Evolutionary conservation across 495 filamentous ascomycete species (phyloP), one percentile per base, ranked within the genome.

Genomic region (Penicillium angulare): DNA sequence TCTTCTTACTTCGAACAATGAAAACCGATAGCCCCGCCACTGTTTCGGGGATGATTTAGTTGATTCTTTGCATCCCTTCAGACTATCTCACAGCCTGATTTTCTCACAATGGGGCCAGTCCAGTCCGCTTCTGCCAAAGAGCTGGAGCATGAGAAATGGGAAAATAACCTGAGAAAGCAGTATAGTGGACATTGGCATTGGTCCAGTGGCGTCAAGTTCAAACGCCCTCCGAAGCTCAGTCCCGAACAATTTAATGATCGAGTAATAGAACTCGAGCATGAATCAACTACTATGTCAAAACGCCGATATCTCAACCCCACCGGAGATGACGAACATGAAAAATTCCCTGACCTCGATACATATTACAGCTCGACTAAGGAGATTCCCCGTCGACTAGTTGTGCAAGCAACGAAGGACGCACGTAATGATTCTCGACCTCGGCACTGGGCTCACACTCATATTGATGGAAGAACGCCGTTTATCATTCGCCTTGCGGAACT

Each of bases 361-460:
- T 55, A 55, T 32, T 55, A 55, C 26, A 55, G 52, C 17, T 43
- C 52, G 16, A 50, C 32, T 3, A 55, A 50, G 34, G 46, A 49
- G 33, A 23, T 39, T 9, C 52, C 52, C 6, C 52, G 52, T 49
- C 52, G 52, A 41, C 41, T 55, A 3, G 31, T 55, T n/a, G 52
- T 55, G 18, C 52, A 55, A 18, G 47, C 52, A n/a, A 44, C 52
- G 15, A 15, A 17, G 21, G 41, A 39, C 13, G 52, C 52, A 2
- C 24, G 29, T 15, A 22, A 40, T 0, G 47, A 55, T 26, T 20
- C 23, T 18, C 23, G 22, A 16, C 29, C 32, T 20, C 47, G 52
- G 6, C 52, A 55, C 21, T 55, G 52, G 52, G 42, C 46, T 12
- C 52, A 42, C 6, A 21, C 32, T 2, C 35, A 18, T 10, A 45